Evolutionary conservation across 1,139 yeast genomes (phyloP).

Genomic region (Kurtzmaniella quercitrusa): DNA sequence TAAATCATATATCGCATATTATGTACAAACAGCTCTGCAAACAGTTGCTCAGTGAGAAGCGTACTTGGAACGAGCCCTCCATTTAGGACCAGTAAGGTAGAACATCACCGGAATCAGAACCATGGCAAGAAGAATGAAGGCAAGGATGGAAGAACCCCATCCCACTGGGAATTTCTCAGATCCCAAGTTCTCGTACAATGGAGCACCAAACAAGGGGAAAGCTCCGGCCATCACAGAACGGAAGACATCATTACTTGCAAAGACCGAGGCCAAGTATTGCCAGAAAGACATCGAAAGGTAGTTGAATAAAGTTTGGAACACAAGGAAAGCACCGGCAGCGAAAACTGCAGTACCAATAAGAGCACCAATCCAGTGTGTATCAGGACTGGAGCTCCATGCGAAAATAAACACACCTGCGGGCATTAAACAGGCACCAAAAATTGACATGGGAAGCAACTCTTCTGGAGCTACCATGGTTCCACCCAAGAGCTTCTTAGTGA

Average conservation of each 20-base stretch:
- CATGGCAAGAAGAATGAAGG: slow-evolving; percentile 37
- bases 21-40: too few species aligned
- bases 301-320: slow-evolving; percentile 26
- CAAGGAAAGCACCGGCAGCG: slow-evolving; percentile 32
- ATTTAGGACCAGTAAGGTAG: slow-evolving; percentile 45
- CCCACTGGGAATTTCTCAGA: slow-evolving; percentile 49
- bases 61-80: slow-evolving; percentile 45
- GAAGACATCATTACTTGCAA: slow-evolving; percentile 51
- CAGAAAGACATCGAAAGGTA: slow-evolving; percentile 27
- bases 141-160: slow-evolving; percentile 51
- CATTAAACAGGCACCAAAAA: slow-evolving; percentile 37
- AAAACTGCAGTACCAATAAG: slow-evolving; percentile 38
- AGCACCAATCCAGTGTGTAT: slow-evolving; percentile 42
- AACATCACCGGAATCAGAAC: slow-evolving; percentile 44
- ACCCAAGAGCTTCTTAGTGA: slow-evolving; percentile 20
- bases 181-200: slow-evolving; percentile 44
- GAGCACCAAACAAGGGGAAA: slow-evolving; percentile 58
- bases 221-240: slow-evolving; percentile 55
- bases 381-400: slow-evolving; percentile 44
- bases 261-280: slow-evolving; percentile 51
- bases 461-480: slow-evolving; percentile 31
- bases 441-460: slow-evolving; percentile 38
- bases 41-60: slow-evolving; percentile 1
- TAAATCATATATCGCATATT: not conserved
- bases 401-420: slow-evolving; percentile 46